A percentile compares a stretch with the other conserved stretches of the same genome.
These are phyloP conservation scores for Aspergillus jensenii DNA, from an alignment of 2,329 filamentous ascomycete species.

Conservation along the genomic window DNA sequence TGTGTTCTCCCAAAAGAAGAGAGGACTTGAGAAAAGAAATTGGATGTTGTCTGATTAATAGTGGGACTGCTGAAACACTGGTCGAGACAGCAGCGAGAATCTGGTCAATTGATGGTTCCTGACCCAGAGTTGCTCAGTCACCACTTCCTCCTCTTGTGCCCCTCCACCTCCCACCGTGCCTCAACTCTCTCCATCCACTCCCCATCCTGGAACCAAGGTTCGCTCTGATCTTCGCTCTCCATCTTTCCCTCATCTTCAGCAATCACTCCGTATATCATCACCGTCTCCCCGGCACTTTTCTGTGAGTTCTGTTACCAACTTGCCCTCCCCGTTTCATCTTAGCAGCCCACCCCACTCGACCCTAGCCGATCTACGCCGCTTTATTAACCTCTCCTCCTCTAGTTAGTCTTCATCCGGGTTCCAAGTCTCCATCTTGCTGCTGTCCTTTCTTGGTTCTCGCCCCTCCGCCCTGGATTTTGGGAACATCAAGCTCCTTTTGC, in stretches of 20 bases:
- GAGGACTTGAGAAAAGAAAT: neutral
- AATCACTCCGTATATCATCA: neutral
- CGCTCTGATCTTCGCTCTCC: neutral
- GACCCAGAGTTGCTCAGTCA: neutral
- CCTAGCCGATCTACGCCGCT: constrained; percentile 18
- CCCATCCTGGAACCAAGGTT: constrained; percentile 12
- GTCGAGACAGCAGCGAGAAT: constrained; percentile 13
- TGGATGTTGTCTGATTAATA: constrained; percentile 1
- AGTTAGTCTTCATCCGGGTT: constrained; percentile 7
- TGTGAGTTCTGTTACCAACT: neutral
- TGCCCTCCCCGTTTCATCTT: constrained; percentile 11
- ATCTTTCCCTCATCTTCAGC: neutral
- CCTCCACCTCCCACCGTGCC: neutral
- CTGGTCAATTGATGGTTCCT: neutral
- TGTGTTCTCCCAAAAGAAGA: neutral
- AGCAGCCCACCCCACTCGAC: constrained; percentile 13
- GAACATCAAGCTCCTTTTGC: constrained; percentile 1
- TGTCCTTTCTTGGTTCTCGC: constrained; percentile 15
- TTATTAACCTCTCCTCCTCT: constrained; percentile 22
- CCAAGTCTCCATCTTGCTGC: constrained; percentile 5
- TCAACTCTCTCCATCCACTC: neutral
- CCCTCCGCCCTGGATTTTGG: constrained; percentile 15
- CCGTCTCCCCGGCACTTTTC: neutral
- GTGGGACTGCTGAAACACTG: constrained; percentile 24
- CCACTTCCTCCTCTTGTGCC: neutral